These are phyloP conservation scores for Fusarium coicis DNA, from an alignment of 2,329 filamentous ascomycete genomes.

Conservation along the genomic window DNA sequence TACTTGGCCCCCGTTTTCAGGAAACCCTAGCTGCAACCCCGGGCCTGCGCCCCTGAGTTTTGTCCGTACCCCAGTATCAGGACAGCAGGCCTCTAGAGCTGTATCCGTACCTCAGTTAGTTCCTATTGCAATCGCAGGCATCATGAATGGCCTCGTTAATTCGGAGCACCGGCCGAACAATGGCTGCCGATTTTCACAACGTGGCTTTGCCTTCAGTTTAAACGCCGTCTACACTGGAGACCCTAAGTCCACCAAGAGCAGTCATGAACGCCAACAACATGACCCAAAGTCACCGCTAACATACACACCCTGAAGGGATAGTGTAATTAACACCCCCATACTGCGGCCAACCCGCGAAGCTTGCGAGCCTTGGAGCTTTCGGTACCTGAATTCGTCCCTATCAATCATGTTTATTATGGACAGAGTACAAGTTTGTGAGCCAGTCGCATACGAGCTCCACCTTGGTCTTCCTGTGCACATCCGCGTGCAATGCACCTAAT, in stretches of 20 bases:
- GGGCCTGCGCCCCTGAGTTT: conserved; percentile 25
- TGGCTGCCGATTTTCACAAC: conserved; percentile 6
- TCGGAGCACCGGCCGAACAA: conserved; percentile 26
- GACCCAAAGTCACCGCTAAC: conserved; percentile 8
- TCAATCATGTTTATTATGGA: background rate
- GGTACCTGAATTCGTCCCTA: conserved; percentile 20
- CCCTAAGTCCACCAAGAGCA: conserved; percentile 19
- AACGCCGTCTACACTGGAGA: conserved; percentile 16
- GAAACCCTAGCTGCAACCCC: conserved; percentile 24
- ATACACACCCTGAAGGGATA: conserved; percentile 22
- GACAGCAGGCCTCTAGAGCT: conserved; percentile 4
- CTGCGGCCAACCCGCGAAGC: conserved; percentile 10
- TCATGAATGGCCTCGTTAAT: conserved; percentile 13
- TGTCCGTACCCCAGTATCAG: conserved; percentile 30
- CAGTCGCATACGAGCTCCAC: conserved; percentile 9
- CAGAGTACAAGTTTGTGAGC: background rate
- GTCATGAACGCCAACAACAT: conserved; percentile 16
- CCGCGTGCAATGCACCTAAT: conserved; percentile 12
- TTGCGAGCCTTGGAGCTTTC: conserved; percentile 16
- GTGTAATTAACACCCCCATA: conserved; percentile 11
- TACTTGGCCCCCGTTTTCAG: conserved; percentile 15
- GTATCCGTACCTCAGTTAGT: background rate
- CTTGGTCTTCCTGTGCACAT: conserved; percentile 9
- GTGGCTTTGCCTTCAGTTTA: conserved; percentile 13
- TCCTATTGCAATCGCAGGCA: conserved; percentile 11